phyloP scores from a whole-genome alignment of 495 filamentous ascomycete genomes.

The Podospora fimiseda region DNA sequence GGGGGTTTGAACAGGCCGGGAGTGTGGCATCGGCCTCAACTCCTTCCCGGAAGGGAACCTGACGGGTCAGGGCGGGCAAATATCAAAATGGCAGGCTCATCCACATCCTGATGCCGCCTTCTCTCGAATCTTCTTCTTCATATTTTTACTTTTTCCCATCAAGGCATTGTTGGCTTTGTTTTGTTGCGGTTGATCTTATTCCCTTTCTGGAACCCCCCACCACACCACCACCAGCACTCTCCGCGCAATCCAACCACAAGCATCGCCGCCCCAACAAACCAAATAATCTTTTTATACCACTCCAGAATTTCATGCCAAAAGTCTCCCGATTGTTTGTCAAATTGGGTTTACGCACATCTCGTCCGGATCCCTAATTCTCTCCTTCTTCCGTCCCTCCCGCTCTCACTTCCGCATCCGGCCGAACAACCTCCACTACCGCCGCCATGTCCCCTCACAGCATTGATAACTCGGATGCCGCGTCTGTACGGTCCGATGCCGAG shows the following conservation, averaged over 20 bases:
- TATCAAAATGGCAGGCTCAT: slow-evolving; percentile 17
- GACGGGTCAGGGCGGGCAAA: slow-evolving; percentile 1
- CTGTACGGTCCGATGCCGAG: background rate
- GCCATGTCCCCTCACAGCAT: slow-evolving; percentile 26
- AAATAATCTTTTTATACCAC: too few relatives aligned
- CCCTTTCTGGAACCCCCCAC: too few relatives aligned
- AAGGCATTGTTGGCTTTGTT: background rate
- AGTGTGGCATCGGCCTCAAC: background rate
- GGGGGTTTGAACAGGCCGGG: background rate
- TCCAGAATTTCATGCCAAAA: background rate
- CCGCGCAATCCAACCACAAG: too few relatives aligned
- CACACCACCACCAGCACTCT: too few relatives aligned
- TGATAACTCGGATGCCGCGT: slow-evolving; percentile 14
- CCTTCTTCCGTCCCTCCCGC: background rate
- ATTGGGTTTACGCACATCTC: background rate
- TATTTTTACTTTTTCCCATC: background rate
- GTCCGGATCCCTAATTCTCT: background rate
- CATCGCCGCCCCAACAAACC: too few relatives aligned
- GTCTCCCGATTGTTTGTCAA: background rate
- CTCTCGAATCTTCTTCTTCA: slow-evolving; percentile 1
- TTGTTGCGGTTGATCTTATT: too few relatives aligned
- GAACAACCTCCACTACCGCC: slow-evolving; percentile 2
- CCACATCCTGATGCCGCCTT: background rate
- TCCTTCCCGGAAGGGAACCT: slow-evolving; percentile 1
- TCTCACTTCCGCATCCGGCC: background rate